Percentiles rank a stretch among this genome's conserved stretches.
These are phyloP conservation scores for Neonectria magnoliae DNA, from an alignment of 2,329 filamentous ascomycete species.

Conservation along the genomic window DNA sequence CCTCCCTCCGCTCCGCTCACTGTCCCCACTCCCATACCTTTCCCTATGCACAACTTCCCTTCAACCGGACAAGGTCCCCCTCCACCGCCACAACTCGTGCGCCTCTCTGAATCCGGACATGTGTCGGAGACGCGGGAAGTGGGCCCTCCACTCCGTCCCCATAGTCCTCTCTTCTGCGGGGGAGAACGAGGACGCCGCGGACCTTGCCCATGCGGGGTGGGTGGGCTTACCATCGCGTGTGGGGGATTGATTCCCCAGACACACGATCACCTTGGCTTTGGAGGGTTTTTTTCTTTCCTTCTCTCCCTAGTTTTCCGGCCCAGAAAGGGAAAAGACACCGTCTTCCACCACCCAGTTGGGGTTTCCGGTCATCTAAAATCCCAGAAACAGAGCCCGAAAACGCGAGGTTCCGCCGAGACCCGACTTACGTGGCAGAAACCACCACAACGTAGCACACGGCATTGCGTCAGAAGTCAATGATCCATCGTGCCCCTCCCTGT, in stretches of 20 bases:
- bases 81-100: slow-evolving; percentile 7
- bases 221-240: slow-evolving; percentile 29
- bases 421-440: background rate
- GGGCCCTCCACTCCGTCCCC: slow-evolving; percentile 10
- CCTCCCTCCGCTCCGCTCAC: background rate
- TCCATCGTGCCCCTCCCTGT: slow-evolving; percentile 10
- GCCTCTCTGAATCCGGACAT: background rate
- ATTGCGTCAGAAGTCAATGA: background rate
- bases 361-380: background rate
- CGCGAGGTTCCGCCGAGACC: slow-evolving; percentile 11
- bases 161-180: slow-evolving; percentile 28
- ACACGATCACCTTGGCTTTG: background rate
- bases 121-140: slow-evolving; percentile 11
- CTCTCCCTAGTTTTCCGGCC: background rate
- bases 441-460: background rate
- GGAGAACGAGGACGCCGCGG: slow-evolving; percentile 12
- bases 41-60: slow-evolving; percentile 13
- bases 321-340: background rate
- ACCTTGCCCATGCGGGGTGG: slow-evolving; percentile 32
- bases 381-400: slow-evolving; percentile 7
- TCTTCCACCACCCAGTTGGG: background rate
- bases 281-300: too few species aligned
- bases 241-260: slow-evolving; percentile 16
- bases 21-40: slow-evolving; percentile 10
- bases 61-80: slow-evolving; percentile 16